Base-by-base conservation (phyloP, 1,139 yeast species). In the Pichia sp. region DNA sequence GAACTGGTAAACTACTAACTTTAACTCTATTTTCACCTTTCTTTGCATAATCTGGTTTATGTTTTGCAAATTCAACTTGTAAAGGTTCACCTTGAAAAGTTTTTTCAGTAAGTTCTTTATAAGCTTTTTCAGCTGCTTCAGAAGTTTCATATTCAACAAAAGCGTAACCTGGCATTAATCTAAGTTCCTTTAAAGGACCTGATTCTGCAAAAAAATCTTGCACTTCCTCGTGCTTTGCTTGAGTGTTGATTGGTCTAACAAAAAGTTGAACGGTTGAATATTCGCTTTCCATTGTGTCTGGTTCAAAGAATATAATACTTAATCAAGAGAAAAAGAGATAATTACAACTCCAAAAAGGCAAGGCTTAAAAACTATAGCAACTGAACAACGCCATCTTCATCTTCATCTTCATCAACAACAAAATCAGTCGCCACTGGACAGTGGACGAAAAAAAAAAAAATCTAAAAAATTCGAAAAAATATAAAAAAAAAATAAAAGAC, bases 1-100 rank as follows among this genome's bases (percentile, higher is more conserved):
- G 81, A 56, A 80, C 84, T 55, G 89, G 89, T 59, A 84, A 71
- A 65, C 78, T 78, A 55, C 76, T 66, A 33, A 84, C 76, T 61
- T 80, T 76, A 49, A 82, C 78, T 71, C 94, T 78, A 68, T 68
- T 78, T 68, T 83, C 81, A 59, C 87, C 87, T 62, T 81, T 76
- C 56, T 82, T 62, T 20, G 66, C 65, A 43, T 61, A 60, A 12
- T 55, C 62, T 26, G 65, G 66, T 53, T 73, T 82, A 59, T 79
- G 76, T 63, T 78, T 80, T 42, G 90, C 87, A 60, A 71, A 79
- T 62, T 82, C 87, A 50, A 83, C 76, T 57, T 74, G 80, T 56
- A 83, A 70, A 45, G 76, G 74, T 60, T 78, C 82, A 52, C 84
- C 87, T 48, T 78, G 76, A 40, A 61, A 61, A 4, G 58, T 49